phyloP scores from a whole-genome alignment of 352 stramenopile species.

The Phytophthora pseudosyringae region DNA sequence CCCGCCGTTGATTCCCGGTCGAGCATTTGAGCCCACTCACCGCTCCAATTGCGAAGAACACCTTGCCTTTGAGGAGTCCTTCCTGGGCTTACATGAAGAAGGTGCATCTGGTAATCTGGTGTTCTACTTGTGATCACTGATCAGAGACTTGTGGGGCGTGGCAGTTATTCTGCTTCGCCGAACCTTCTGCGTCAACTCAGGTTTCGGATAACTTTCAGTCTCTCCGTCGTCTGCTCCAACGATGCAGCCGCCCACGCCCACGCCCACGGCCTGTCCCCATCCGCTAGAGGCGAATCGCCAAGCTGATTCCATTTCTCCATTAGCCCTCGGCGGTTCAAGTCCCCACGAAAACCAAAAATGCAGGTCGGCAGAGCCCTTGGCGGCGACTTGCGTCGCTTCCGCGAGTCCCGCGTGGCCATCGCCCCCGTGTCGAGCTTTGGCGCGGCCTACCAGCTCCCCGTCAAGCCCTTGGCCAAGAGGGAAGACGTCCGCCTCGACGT shows the following conservation, averaged over 20 bases:
- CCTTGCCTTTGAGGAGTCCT: too few species aligned
- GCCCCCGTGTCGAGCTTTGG: slow-evolving; percentile 11
- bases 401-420: slow-evolving; percentile 7
- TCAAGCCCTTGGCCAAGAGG: slow-evolving; percentile 4
- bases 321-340: neutral
- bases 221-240: slow-evolving; percentile 7
- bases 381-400: slow-evolving; percentile 19
- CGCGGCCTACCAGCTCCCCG: slow-evolving; percentile 5
- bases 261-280: neutral
- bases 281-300: neutral
- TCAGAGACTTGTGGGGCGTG: too few species aligned
- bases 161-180: too few species aligned
- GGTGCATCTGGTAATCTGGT: too few species aligned
- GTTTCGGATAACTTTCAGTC: slow-evolving; percentile 20
- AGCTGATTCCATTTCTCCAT: slow-evolving; percentile 15
- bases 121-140: too few species aligned
- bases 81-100: too few species aligned
- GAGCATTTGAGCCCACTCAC: too few species aligned
- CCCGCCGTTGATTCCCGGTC: too few species aligned
- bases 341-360: slow-evolving; percentile 7
- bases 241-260: neutral
- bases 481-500: slow-evolving; percentile 28
- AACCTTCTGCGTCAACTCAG: slow-evolving; percentile 9
- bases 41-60: too few species aligned
- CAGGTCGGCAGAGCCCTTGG: slow-evolving; percentile 17